phyloP scores from a whole-genome alignment of 1,284 basidiomycete species.

The Sanghuangporus baumii region DNA sequence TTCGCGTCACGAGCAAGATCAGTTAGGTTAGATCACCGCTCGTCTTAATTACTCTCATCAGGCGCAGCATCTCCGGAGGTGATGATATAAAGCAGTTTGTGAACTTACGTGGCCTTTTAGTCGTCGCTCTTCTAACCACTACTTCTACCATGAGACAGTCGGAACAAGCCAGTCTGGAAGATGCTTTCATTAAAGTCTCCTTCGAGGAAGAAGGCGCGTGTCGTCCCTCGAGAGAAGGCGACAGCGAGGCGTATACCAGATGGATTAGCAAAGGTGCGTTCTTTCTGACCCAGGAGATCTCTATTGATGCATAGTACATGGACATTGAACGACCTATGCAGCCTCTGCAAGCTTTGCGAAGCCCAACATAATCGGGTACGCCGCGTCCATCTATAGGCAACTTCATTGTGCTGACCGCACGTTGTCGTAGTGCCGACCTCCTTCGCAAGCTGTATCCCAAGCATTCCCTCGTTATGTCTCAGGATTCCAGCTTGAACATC shows the following conservation, averaged over 20 bases:
- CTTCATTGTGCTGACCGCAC: neutral
- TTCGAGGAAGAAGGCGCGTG: slow-evolving; percentile 26
- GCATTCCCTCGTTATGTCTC: slow-evolving; percentile 51
- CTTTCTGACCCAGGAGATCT: neutral
- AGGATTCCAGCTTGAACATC: slow-evolving; percentile 41
- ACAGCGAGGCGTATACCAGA: slow-evolving; percentile 18
- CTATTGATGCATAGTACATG: neutral
- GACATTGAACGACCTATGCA: slow-evolving; percentile 21
- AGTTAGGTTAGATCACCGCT: too few relatives aligned
- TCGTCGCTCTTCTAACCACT: neutral
- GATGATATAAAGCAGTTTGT: neutral
- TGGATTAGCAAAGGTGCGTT: slow-evolving; percentile 51
- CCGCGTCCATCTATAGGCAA: slow-evolving; percentile 1
- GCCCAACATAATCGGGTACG: slow-evolving; percentile 43
- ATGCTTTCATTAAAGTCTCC: slow-evolving; percentile 47
- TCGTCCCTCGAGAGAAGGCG: neutral
- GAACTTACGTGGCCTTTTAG: neutral
- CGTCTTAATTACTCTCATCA: neutral
- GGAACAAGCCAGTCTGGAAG: slow-evolving; percentile 25
- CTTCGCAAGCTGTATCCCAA: slow-evolving; percentile 56
- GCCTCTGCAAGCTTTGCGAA: slow-evolving; percentile 45
- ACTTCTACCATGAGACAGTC: neutral
- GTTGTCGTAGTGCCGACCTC: slow-evolving; percentile 37
- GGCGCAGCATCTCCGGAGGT: neutral
- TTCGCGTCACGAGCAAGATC: neutral